Evolutionary conservation across 257 asterid genomes (phyloP), one percentile per base, ranked within the genome.

Genomic region (Cinchona pubescens): DNA sequence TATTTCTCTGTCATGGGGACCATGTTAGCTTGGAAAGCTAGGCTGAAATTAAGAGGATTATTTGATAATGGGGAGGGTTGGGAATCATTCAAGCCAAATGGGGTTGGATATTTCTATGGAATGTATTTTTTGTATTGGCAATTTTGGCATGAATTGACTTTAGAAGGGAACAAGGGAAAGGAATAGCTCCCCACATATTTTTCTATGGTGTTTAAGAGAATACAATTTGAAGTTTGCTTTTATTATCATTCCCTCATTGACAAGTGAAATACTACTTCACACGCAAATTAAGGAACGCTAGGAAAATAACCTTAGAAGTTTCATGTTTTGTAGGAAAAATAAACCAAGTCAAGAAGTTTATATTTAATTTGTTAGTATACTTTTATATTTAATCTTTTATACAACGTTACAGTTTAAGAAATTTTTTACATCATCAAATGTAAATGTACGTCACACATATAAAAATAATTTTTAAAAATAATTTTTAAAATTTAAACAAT

Each of bases 1-100:
- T 0, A 53, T 40, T 55, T 76, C 49, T 55, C 5, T 76, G 60
- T 23, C 69, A 76, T 34, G 81, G 79, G 73, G 81, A 40, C 81
- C 81, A 77, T 48, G 21, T 55, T 63, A 32, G 73, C 58, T 49
- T 38, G 21, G 65, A 43, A 56, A 58, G 76, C 70, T 23, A 61
- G 34, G 45, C 27, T 11, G 48, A 51, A 53, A n/a, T n/a, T n/a
- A n/a, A 42, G 34, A 11, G 49, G 61, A 30, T 76, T 27, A 71
- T 71, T 51, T 60, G 75, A 59, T 64, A 55, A 34, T 23, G 60
- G 43, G 37, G 62, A 27, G 48, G 12, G 25, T 27, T 14, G 63
- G 40, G 78, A 74, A 74, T 74, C 37, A 74, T 23, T 37, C 30
- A 34, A 38, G 65, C 43, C 38, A 45, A 6, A 42, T 30, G 56